Evolutionary conservation across 2,329 filamentous ascomycete species (phyloP).

Genomic region (Alternaria sp.): DNA sequence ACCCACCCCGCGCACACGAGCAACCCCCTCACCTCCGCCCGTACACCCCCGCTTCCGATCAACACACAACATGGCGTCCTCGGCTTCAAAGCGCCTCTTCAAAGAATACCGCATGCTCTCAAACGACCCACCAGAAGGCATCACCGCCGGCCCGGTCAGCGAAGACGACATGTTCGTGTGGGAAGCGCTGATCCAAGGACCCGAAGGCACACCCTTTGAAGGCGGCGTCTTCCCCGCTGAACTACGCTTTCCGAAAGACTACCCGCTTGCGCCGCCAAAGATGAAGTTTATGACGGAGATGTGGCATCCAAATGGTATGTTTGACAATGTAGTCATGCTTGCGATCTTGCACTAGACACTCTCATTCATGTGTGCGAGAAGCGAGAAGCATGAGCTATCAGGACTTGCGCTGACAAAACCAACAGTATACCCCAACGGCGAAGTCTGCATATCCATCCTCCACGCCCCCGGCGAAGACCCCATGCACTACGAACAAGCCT

Average conservation of each 20-base stretch:
- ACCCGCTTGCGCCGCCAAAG: conserved; percentile 86
- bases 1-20: not conserved
- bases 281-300: conserved; percentile 86
- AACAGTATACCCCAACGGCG: conserved; percentile 78
- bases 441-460: conserved; percentile 95
- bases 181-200: conserved; percentile 96
- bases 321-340: not conserved
- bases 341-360: not conserved
- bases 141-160: conserved; percentile 88
- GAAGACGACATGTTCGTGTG: conserved; percentile 96
- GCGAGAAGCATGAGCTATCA: not conserved
- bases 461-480: conserved; percentile 94
- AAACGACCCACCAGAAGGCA: conserved; percentile 95
- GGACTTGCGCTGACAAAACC: not conserved
- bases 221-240: conserved; percentile 91
- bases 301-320: conserved; percentile 87
- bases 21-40: not conserved
- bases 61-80: conserved; percentile 53
- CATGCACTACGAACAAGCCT: conserved; percentile 88
- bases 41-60: not conserved
- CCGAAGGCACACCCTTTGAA: conserved; percentile 94
- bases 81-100: conserved; percentile 79
- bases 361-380: not conserved
- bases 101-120: conserved; percentile 95
- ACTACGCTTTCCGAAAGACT: conserved; percentile 82